phyloP scores from a whole-genome alignment of 2,329 filamentous ascomycete genomes.

The Nemania sp. region DNA sequence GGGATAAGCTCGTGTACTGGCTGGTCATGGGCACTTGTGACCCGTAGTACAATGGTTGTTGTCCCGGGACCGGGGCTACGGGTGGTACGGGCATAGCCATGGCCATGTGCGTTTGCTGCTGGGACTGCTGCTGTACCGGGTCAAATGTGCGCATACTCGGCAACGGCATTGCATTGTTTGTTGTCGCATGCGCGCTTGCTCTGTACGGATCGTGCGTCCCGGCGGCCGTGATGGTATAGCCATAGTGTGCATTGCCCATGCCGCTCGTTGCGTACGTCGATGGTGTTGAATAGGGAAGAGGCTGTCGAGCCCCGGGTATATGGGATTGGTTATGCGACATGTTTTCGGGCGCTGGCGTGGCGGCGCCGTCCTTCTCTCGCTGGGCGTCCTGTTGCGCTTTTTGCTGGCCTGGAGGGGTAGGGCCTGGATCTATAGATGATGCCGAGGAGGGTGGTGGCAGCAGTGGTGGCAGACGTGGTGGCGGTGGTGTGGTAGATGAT shows the following conservation, averaged over 20 bases:
- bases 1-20: slow-evolving; percentile 47
- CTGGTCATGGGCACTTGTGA: slow-evolving; percentile 42
- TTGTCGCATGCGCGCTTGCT: slow-evolving; percentile 34
- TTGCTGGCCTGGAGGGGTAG: slow-evolving; percentile 23
- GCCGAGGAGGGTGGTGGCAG: no score
- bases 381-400: slow-evolving; percentile 18
- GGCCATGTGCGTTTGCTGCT: slow-evolving; percentile 43
- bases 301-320: slow-evolving; percentile 36
- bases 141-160: slow-evolving; percentile 51
- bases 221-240: slow-evolving; percentile 33
- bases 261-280: slow-evolving; percentile 34
- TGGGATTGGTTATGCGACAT: slow-evolving; percentile 40
- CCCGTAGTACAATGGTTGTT: slow-evolving; percentile 46
- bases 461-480: no score
- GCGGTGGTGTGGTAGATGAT: slow-evolving; percentile 14
- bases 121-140: slow-evolving; percentile 38
- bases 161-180: slow-evolving; percentile 42
- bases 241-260: slow-evolving; percentile 38
- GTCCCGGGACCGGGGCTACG: slow-evolving; percentile 42
- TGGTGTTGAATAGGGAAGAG: slow-evolving; percentile 35
- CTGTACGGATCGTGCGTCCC: slow-evolving; percentile 44
- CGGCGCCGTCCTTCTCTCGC: slow-evolving; percentile 27
- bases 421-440: slow-evolving; percentile 24
- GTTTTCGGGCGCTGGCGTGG: slow-evolving; percentile 28
- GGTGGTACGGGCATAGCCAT: slow-evolving; percentile 44